phyloP scores from a whole-genome alignment of 768 basidiomycete species.

The Lentinula aciculospora region DNA sequence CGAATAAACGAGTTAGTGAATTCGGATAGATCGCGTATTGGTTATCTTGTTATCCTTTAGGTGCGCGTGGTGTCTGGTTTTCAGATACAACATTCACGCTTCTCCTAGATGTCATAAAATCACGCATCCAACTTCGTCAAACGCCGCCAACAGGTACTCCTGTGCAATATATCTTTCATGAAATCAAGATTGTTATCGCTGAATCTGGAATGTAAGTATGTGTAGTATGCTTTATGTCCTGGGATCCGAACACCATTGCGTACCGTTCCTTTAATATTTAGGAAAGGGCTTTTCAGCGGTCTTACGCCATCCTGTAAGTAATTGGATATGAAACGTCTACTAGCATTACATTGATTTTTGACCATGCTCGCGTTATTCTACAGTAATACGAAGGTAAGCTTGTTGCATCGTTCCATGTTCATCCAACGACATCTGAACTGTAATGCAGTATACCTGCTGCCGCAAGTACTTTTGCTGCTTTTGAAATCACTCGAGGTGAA shows the following conservation, averaged over 20 bases:
- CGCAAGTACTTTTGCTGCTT: conserved; percentile 71
- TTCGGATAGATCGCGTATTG: conserved; percentile 73
- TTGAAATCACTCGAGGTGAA: background rate
- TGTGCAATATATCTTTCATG: conserved; percentile 68
- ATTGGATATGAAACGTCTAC: background rate
- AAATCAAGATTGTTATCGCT: conserved; percentile 58
- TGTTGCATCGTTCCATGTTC: background rate
- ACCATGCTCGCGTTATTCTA: background rate
- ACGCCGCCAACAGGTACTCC: conserved; percentile 72
- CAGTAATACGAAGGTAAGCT: conserved; percentile 60
- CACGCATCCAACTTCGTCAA: conserved; percentile 75
- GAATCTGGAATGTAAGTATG: conserved; percentile 67
- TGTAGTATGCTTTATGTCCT: background rate
- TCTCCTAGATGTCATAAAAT: conserved; percentile 79
- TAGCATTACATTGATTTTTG: no score
- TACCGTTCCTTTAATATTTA: conserved; percentile 15
- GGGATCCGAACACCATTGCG: background rate
- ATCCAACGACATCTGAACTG: background rate
- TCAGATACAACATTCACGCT: background rate
- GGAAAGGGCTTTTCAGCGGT: conserved; percentile 65
- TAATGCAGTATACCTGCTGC: conserved; percentile 78
- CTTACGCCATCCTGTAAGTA: conserved; percentile 71
- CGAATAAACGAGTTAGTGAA: background rate
- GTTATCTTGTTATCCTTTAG: conserved; percentile 89
- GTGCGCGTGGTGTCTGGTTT: conserved; percentile 23